Conservation (phyloP, 768 basidiomycete genomes). For the Collybia mongolica region DNA sequence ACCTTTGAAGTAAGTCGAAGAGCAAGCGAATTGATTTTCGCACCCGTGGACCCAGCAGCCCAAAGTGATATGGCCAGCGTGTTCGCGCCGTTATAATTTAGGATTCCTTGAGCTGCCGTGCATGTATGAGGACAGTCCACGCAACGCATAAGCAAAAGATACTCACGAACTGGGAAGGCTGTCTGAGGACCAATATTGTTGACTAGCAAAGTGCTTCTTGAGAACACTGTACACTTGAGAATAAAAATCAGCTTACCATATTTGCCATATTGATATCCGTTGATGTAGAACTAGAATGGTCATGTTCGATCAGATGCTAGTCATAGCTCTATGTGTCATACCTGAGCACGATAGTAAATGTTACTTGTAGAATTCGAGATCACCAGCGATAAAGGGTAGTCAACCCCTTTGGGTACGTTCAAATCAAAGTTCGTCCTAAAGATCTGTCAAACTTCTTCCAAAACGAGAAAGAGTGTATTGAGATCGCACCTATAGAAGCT, state of each 20-base stretch:
- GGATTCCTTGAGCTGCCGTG: conserved; percentile 43
- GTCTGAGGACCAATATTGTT: conserved; percentile 43
- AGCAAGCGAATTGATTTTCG: conserved; percentile 35
- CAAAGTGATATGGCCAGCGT: conserved; percentile 49
- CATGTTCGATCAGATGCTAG: neutral
- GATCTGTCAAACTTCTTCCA: neutral
- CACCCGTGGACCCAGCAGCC: conserved; percentile 39
- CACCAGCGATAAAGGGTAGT: conserved; percentile 47
- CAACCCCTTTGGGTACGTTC: conserved; percentile 41
- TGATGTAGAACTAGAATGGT: conserved; percentile 34
- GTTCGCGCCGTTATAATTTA: conserved; percentile 46
- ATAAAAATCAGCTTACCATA: conserved; percentile 26
- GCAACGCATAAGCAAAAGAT: neutral
- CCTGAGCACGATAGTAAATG: conserved; percentile 42
- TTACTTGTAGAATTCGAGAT: conserved; percentile 43
- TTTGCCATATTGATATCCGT: conserved; percentile 46
- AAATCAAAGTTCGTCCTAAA: conserved; percentile 40
- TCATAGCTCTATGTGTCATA: conserved; percentile 5
- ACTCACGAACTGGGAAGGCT: conserved; percentile 42
- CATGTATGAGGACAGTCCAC: neutral
- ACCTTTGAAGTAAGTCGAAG: conserved; percentile 36
- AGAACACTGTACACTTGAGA: too few relatives aligned
- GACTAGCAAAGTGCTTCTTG: conserved; percentile 18
- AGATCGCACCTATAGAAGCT: conserved; percentile 41
- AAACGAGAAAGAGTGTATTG: neutral